Evolutionary conservation across 2,329 filamentous ascomycete species (phyloP), one percentile per base, ranked within the genome.

Genomic region (Clarireedia hainanense): DNA sequence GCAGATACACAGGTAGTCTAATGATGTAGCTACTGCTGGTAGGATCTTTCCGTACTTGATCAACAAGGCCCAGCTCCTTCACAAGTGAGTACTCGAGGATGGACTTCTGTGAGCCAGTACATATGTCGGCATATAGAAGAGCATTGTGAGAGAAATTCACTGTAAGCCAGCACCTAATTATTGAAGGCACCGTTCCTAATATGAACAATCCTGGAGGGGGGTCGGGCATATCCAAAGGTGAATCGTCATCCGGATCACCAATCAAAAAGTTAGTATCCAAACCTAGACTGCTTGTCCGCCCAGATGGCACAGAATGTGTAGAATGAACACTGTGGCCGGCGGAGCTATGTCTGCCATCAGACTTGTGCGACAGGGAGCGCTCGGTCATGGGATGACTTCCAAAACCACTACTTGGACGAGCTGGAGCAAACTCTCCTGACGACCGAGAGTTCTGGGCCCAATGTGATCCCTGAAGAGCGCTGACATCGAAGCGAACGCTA

Each of bases 401-500:
- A 65, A 96, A 77, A 37, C 89, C 86, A 70, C 90, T 95, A 24
- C 84, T 82, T 23, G 89, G 91, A 51, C 92, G 80, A 48, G 84
- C 76, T 26, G 88, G 86, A 42, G 84, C 83, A 63, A 95, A 86
- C 55, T 97, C 94, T 47, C 88, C 83, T 12, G 89, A 92, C 55
- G 91, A 86, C 46, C 92, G 84, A 57, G 86, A 88, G 61, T 83
- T 84, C 67, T 95, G 89, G 39, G 85, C 86, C 82, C 94, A 95
- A 70, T 91, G 81, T 7, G 82, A 91, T 48, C 89, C 88, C 65
- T 96, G 91, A 64, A 96, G 84, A 14, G 92, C 91, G 67, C 90
- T 96, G 70, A 97, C 92, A 68, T 97, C 94, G 66, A 99, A 99
- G 39, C 94, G 88, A 63, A 99, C 94, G 68, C 94, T 97, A 69